phyloP scores from a whole-genome alignment of 495 filamentous ascomycete species.

The Penicillium mononematosum region DNA sequence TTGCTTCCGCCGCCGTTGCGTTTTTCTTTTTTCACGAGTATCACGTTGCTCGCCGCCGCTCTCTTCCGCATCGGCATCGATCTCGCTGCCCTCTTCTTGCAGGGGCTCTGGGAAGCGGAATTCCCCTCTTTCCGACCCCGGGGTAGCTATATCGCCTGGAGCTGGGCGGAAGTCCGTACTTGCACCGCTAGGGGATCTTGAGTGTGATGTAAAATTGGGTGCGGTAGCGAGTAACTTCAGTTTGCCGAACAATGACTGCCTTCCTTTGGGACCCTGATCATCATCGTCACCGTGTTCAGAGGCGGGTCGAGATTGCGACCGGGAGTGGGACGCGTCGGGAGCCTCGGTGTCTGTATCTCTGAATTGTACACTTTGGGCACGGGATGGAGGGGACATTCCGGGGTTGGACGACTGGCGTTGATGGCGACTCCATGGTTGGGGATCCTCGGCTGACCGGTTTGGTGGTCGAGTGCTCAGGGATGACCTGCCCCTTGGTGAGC shows the following conservation, averaged over 20 bases:
- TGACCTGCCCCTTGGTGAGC: constrained; percentile 21
- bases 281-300: constrained; percentile 51
- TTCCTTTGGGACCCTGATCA: constrained; percentile 50
- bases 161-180: constrained; percentile 32
- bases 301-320: constrained; percentile 48
- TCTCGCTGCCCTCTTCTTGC: constrained; percentile 64
- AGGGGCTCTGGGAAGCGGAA: constrained; percentile 53
- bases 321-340: constrained; percentile 42
- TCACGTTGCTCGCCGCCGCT: constrained; percentile 49
- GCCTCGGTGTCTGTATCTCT: constrained; percentile 49
- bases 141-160: constrained; percentile 35
- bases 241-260: constrained; percentile 65
- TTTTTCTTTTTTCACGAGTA: constrained; percentile 50
- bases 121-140: constrained; percentile 50
- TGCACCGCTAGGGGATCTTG: constrained; percentile 44
- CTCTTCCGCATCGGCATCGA: constrained; percentile 77
- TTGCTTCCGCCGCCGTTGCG: constrained; percentile 47
- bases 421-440: constrained; percentile 21
- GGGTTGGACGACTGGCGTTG: constrained; percentile 30
- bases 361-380: constrained; percentile 65
- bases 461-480: constrained; percentile 31
- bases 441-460: constrained; percentile 29
- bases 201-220: constrained; percentile 41
- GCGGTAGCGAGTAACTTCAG: constrained; percentile 57
- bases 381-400: constrained; percentile 45